Evolutionary conservation across 106 monocot species (phyloP), one percentile per base, ranked within the genome.

Genomic region (Cymbidium sinense): DNA sequence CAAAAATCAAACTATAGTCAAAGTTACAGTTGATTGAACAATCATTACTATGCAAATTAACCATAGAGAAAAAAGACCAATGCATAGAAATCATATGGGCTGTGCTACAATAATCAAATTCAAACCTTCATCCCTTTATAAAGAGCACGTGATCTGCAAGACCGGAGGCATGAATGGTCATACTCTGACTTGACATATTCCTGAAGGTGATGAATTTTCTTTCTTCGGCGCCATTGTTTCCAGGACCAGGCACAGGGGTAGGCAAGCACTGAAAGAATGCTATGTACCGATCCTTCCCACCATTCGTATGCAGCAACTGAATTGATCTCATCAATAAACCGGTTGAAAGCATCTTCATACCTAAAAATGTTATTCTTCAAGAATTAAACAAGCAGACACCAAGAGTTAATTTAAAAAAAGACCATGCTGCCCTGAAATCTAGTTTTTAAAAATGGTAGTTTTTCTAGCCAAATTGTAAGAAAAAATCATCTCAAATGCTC

Each of bases 41-140:
- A 64, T 64, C 28, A 64, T 64, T 0, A 29, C 20, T 10, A 64
- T 7, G 28, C 25, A 25, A 27, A 64, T 5, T 64, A 52, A 18
- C 20, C 20, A 18, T 15, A 64, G 4, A 64, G 23, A 2, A 18
- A 33, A 67, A 67, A 33, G 4, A 67, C 5, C 67, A 8, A 23
- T n/a, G 67, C 30, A 67, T 13, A 33, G 25, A 67, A 64, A 67
- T 67, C 12, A 4, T 33, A 23, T 31, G 31, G 23, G 33, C 15
- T 33, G 31, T 33, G 30, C 33, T 33, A 50, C 18, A 37, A 75
- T 47, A 79, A 61, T 35, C 89, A 64, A 47, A 96, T 93, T 35
- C 89, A 64, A 47, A 96, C 96, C 93, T 96, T 96, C 96, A 96
- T 93, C 52, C 96, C 96, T 87, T 96, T 91, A 80, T 96, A 96